A percentile compares a stretch with the other conserved stretches of the same genome.
phyloP scores from a whole-genome alignment of 2,329 filamentous ascomycete genomes.

The Botryosphaeria dothidea region DNA sequence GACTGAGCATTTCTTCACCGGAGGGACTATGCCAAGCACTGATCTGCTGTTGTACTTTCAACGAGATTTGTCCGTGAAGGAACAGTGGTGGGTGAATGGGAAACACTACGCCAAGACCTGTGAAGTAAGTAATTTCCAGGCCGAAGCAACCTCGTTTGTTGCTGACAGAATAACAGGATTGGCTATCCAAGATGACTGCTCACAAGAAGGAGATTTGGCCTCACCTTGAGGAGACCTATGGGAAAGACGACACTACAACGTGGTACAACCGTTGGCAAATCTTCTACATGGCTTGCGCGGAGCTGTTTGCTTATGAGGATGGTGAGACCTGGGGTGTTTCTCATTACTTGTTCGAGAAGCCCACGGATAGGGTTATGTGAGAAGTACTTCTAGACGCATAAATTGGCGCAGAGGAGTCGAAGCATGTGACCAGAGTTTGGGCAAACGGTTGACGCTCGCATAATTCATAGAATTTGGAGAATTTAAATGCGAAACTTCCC shows the following conservation, averaged over 20 bases:
- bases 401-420: not conserved
- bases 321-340: constrained; percentile 69
- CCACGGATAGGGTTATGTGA: constrained; percentile 16
- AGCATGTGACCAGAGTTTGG: not conserved
- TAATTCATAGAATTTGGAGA: not conserved
- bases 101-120: constrained; percentile 69
- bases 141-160: too few relatives aligned
- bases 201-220: constrained; percentile 65
- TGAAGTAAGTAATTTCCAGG: constrained; percentile 50
- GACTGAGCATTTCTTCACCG: constrained; percentile 72
- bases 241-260: constrained; percentile 57
- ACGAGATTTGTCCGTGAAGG: constrained; percentile 58
- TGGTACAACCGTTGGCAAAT: constrained; percentile 74
- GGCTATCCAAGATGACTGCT: constrained; percentile 48
- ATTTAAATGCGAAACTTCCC: not conserved
- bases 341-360: constrained; percentile 68
- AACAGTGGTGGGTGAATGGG: constrained; percentile 72
- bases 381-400: not conserved
- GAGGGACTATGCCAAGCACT: constrained; percentile 69
- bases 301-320: constrained; percentile 66
- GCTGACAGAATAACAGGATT: not conserved
- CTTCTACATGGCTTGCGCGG: constrained; percentile 71
- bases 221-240: constrained; percentile 65
- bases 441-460: not conserved
- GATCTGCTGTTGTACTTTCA: constrained; percentile 70